Percentiles rank a stretch among this genome's conserved stretches.
These are phyloP conservation scores for Globisporangium polare DNA, from an alignment of 352 stramenopile genomes.

Conservation along the genomic window DNA sequence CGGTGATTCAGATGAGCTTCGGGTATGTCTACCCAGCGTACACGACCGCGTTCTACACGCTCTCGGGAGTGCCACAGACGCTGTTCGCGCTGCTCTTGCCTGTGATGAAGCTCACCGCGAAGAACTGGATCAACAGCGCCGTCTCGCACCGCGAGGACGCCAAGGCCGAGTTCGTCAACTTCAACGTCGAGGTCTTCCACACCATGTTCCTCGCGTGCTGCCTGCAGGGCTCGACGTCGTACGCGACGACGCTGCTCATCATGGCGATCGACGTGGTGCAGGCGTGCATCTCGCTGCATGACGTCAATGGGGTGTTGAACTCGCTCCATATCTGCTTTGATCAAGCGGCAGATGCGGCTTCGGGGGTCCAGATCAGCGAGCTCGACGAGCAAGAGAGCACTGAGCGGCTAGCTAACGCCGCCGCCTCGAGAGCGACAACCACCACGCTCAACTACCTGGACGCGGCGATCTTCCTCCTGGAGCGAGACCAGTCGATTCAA, in stretches of 20 bases:
- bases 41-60: neutral
- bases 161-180: neutral
- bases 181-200: slow-evolving; percentile 22
- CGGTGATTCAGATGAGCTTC: neutral
- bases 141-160: neutral
- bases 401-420: too few relatives aligned
- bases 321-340: too few relatives aligned
- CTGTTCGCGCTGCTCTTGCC: neutral
- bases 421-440: too few relatives aligned
- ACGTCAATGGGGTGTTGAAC: too few relatives aligned
- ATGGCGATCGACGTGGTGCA: neutral
- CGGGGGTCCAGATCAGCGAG: too few relatives aligned
- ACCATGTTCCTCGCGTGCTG: neutral
- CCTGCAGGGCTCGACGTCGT: slow-evolving; percentile 1
- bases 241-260: neutral
- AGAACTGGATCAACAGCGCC: neutral
- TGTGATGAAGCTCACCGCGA: neutral
- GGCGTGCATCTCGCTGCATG: neutral
- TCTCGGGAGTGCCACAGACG: neutral
- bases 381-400: too few relatives aligned
- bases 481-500: too few relatives aligned
- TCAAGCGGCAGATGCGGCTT: too few relatives aligned
- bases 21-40: neutral
- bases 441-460: too few relatives aligned
- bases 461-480: too few relatives aligned